phyloP scores from a whole-genome alignment of 305 asterid genomes.

The Fraxinus platypoda region DNA sequence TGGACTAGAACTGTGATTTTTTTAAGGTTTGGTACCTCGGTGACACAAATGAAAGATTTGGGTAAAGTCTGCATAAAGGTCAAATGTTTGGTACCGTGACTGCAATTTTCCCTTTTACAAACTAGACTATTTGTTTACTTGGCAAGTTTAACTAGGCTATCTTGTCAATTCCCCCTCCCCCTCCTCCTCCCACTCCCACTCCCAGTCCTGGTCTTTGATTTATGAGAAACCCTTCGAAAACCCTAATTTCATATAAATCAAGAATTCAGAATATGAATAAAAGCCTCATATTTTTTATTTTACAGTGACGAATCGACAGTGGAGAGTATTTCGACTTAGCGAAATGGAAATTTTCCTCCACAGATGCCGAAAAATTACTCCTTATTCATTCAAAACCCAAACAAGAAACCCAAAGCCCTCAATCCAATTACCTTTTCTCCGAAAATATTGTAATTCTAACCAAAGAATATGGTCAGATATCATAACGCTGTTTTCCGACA shows the following conservation, averaged over 20 bases:
- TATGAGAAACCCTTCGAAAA: conserved; percentile 35
- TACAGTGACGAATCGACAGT: conserved; percentile 38
- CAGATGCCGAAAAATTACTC: conserved; percentile 19
- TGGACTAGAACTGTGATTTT: too few species aligned
- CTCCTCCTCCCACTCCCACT: not conserved
- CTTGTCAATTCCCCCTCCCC: not conserved
- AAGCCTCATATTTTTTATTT: not conserved
- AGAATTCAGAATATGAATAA: conserved; percentile 18
- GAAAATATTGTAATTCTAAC: conserved; percentile 31
- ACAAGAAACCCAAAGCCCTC: conserved; percentile 24
- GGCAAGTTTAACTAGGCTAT: not conserved
- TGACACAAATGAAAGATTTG: too few species aligned
- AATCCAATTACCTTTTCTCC: conserved; percentile 24
- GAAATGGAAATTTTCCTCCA: conserved; percentile 19
- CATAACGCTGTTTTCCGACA: conserved; percentile 38
- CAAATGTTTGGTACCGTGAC: too few species aligned
- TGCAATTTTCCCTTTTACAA: too few species aligned
- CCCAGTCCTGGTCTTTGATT: not conserved
- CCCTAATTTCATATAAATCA: conserved; percentile 25
- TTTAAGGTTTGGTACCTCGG: too few species aligned
- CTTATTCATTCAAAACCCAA: conserved; percentile 19
- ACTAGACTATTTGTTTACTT: too few species aligned
- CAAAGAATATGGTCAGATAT: conserved; percentile 23
- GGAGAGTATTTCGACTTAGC: conserved; percentile 28
- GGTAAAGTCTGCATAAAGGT: too few species aligned